These are phyloP conservation scores for Camelina sativa DNA, from an alignment of 345 rosid genomes.

Conservation along the genomic window DNA sequence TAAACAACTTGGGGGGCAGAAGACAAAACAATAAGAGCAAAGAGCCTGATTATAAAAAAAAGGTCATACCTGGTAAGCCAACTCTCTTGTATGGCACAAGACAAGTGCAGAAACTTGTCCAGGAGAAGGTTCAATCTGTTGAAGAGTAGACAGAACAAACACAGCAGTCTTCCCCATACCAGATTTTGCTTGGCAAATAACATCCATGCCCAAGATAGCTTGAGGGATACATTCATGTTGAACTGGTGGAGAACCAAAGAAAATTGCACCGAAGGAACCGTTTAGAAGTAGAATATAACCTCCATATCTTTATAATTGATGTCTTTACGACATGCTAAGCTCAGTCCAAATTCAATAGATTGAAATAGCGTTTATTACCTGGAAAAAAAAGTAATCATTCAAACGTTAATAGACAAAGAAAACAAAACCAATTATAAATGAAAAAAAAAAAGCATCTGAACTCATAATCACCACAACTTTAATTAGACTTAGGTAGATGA, in stretches of 20 bases:
- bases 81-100: slow-evolving; percentile 92
- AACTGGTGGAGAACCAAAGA: slow-evolving; percentile 86
- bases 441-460: neutral
- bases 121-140: slow-evolving; percentile 87
- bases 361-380: slow-evolving; percentile 38
- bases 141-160: slow-evolving; percentile 85
- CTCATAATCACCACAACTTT: neutral
- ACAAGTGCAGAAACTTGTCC: slow-evolving; percentile 97
- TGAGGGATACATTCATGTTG: slow-evolving; percentile 99
- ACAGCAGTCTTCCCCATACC: slow-evolving; percentile 99
- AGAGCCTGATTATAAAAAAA: neutral
- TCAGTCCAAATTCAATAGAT: slow-evolving; percentile 65
- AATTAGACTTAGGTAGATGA: no score
- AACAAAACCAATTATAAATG: neutral
- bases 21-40: neutral
- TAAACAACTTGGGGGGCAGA: neutral
- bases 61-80: slow-evolving; percentile 85
- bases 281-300: slow-evolving; percentile 75
- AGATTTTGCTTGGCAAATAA: slow-evolving; percentile 98
- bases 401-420: neutral
- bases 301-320: slow-evolving; percentile 67
- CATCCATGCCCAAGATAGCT: slow-evolving; percentile 99
- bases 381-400: neutral
- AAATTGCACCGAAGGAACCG: slow-evolving; percentile 78
- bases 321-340: slow-evolving; percentile 65